Percentiles rank a stretch among this genome's conserved stretches.
These are phyloP conservation scores for Coleophoma crateriformis DNA, from an alignment of 2,329 filamentous ascomycete genomes.

Conservation along the genomic window DNA sequence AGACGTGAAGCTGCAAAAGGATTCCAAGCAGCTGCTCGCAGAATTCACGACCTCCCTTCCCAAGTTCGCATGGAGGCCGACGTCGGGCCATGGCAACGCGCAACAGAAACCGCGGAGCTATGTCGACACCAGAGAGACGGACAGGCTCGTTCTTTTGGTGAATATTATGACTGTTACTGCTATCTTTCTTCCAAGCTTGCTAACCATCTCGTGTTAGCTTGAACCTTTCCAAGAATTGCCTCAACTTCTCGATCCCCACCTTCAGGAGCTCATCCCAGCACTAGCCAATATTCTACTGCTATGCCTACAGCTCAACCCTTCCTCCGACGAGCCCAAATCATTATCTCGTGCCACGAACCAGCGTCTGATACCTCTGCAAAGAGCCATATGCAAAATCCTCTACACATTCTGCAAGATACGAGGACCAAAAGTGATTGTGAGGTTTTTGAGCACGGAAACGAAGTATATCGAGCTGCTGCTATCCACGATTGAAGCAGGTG, in stretches of 20 bases:
- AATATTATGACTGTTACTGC: neutral
- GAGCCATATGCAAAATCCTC: slow-evolving; percentile 71
- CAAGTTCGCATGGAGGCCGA: slow-evolving; percentile 46
- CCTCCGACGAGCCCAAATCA: no score
- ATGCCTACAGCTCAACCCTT: no score
- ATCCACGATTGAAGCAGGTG: slow-evolving; percentile 59
- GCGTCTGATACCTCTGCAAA: slow-evolving; percentile 26
- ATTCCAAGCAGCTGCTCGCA: slow-evolving; percentile 51
- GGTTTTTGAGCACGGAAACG: slow-evolving; percentile 87
- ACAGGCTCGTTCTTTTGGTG: slow-evolving; percentile 39
- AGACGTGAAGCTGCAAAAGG: slow-evolving; percentile 57
- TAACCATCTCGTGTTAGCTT: slow-evolving; percentile 34
- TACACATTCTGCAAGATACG: slow-evolving; percentile 94
- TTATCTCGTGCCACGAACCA: neutral
- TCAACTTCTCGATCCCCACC: slow-evolving; percentile 81
- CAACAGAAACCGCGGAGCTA: slow-evolving; percentile 34
- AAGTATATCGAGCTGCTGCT: slow-evolving; percentile 78
- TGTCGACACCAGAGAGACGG: slow-evolving; percentile 44
- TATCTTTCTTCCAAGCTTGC: slow-evolving; percentile 9
- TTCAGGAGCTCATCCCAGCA: slow-evolving; percentile 68
- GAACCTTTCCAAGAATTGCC: slow-evolving; percentile 94
- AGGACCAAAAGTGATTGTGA: slow-evolving; percentile 85
- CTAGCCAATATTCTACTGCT: slow-evolving; percentile 69
- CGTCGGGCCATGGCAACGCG: slow-evolving; percentile 31
- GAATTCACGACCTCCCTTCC: slow-evolving; percentile 50